Conservation (phyloP, 2,329 filamentous ascomycete genomes). For the Atkinsonella hypoxylon region DNA sequence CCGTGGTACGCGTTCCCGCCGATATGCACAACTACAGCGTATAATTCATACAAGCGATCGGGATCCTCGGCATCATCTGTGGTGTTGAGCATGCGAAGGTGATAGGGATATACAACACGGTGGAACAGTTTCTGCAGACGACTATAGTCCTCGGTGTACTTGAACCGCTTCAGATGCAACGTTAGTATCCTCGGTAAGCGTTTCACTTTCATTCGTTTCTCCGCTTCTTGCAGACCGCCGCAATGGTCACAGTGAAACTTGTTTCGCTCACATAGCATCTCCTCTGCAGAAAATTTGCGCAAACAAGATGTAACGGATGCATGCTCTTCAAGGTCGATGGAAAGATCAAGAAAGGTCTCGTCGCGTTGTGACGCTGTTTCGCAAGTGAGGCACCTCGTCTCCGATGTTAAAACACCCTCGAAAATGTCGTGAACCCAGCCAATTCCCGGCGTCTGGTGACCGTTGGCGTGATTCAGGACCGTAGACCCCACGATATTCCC, state of each 20-base stretch:
- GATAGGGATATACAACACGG: constrained; percentile 91
- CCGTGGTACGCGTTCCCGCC: constrained; percentile 94
- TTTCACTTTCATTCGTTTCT: constrained; percentile 99
- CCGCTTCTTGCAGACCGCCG: constrained; percentile 89
- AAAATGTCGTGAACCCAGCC: constrained; percentile 97
- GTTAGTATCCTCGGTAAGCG: constrained; percentile 82
- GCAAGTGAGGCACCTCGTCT: constrained; percentile 92
- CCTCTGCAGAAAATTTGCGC: constrained; percentile 91
- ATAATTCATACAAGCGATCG: constrained; percentile 89
- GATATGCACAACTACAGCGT: constrained; percentile 94
- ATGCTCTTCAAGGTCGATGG: constrained; percentile 89
- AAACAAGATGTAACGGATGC: constrained; percentile 93
- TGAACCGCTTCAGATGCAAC: constrained; percentile 91
- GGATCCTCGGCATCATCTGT: constrained; percentile 91
- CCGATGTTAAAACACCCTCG: constrained; percentile 85
- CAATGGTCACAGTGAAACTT: constrained; percentile 99
- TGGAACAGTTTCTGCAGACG: constrained; percentile 94
- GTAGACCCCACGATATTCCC: constrained; percentile 24
- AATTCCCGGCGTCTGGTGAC: constrained; percentile 48
- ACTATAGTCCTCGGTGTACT: constrained; percentile 93
- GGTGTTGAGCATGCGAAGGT: constrained; percentile 93
- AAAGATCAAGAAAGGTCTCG: constrained; percentile 90
- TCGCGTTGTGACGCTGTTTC: constrained; percentile 92
- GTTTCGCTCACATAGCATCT: constrained; percentile 96
- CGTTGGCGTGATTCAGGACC: constrained; percentile 24